These are phyloP conservation scores for Blepharisma undulans DNA, from an alignment of 169 alveolate species.

Conservation along the genomic window DNA sequence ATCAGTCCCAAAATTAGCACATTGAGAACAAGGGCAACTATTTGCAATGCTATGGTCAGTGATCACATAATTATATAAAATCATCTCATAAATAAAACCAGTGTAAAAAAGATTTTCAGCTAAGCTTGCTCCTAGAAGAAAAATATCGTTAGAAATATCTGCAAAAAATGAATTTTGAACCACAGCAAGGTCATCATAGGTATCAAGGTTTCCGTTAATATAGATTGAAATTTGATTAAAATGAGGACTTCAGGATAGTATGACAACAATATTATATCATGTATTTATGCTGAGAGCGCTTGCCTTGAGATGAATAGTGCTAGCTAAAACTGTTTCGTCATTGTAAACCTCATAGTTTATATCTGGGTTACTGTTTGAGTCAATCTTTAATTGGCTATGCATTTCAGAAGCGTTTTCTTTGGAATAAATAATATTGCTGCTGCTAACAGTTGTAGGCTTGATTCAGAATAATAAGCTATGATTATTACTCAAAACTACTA, in stretches of 20 bases:
- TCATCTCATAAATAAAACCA: slow-evolving; percentile 13
- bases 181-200: neutral
- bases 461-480: neutral
- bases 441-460: neutral
- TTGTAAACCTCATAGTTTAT: neutral
- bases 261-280: neutral
- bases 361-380: neutral
- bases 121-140: neutral
- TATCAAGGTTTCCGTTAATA: neutral
- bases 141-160: neutral
- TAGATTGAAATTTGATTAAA: neutral
- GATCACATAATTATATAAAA: neutral
- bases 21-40: neutral
- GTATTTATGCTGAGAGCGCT: neutral
- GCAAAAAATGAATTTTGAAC: neutral
- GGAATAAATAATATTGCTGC: neutral
- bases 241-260: neutral
- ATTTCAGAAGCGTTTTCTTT: slow-evolving; percentile 1
- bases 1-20: neutral
- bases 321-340: neutral
- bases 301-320: neutral
- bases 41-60: neutral
- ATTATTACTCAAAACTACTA: neutral
- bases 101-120: neutral
- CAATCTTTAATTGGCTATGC: neutral